These are phyloP conservation scores for Vaccinium vitisidaea DNA, from an alignment of 148 eudicot genomes.

Conservation along the genomic window DNA sequence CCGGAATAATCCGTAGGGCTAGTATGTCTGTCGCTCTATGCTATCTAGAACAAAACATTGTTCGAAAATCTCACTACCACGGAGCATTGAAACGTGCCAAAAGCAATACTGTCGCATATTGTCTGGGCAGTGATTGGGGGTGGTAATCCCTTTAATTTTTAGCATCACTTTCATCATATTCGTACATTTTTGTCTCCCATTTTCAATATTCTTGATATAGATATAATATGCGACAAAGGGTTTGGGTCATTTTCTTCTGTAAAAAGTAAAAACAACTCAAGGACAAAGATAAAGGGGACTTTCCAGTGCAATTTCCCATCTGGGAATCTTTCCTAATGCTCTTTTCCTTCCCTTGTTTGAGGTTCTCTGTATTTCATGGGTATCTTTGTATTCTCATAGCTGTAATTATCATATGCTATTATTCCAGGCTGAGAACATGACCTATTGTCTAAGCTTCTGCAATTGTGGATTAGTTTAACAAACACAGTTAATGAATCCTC, in stretches of 20 bases:
- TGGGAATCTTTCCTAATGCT: not conserved
- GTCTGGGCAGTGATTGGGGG: too few species aligned
- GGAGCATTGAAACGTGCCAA: too few species aligned
- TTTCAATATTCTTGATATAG: not conserved
- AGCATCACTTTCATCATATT: not conserved
- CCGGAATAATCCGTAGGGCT: too few species aligned
- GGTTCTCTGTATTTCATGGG: not conserved
- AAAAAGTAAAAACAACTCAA: not conserved
- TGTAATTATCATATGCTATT: not conserved
- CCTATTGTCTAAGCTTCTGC: not conserved
- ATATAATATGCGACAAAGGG: not conserved
- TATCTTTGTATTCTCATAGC: constrained; percentile 1
- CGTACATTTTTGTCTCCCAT: not conserved
- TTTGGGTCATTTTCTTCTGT: constrained; percentile 1
- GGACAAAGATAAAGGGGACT: not conserved
- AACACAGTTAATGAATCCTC: not conserved
- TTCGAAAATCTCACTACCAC: too few species aligned
- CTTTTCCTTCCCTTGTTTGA: not conserved
- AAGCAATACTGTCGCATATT: too few species aligned
- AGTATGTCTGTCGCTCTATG: too few species aligned
- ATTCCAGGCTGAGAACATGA: not conserved
- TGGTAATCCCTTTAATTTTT: not conserved
- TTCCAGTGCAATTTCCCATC: not conserved
- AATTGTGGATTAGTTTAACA: not conserved
- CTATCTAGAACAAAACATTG: too few species aligned